These are phyloP conservation scores for Tolypocladium amazonense DNA, from an alignment of 2,329 filamentous ascomycete species.

Conservation along the genomic window DNA sequence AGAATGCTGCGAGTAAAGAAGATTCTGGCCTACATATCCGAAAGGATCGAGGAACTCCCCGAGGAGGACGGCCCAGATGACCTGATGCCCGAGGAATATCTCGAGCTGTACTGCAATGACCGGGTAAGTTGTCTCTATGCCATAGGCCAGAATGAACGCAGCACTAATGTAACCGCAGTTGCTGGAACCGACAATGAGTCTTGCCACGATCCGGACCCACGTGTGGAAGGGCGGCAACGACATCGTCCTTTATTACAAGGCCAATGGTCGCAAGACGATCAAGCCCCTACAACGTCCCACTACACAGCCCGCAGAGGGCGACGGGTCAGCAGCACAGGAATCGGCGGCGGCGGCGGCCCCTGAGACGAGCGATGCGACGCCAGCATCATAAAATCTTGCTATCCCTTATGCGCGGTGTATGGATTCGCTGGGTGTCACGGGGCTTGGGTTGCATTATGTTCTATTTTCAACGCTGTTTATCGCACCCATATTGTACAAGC, in stretches of 20 bases:
- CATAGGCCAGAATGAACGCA: not conserved
- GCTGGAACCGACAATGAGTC: slow-evolving; percentile 73
- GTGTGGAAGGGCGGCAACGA: slow-evolving; percentile 95
- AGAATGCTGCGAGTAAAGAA: slow-evolving; percentile 94
- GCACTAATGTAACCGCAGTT: slow-evolving; percentile 28
- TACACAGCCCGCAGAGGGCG: slow-evolving; percentile 9
- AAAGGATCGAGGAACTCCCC: slow-evolving; percentile 70
- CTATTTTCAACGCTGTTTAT: not conserved
- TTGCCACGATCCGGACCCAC: slow-evolving; percentile 86
- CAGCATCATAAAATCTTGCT: not conserved
- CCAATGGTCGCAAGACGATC: slow-evolving; percentile 71
- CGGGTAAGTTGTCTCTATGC: slow-evolving; percentile 51
- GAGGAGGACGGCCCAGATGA: slow-evolving; percentile 47
- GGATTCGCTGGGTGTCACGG: not conserved
- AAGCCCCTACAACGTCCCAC: slow-evolving; percentile 7
- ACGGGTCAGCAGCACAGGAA: slow-evolving; percentile 10
- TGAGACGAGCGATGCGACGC: slow-evolving; percentile 4
- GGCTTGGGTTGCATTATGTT: not conserved
- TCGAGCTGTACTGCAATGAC: slow-evolving; percentile 91
- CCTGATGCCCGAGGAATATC: slow-evolving; percentile 78
- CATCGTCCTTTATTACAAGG: slow-evolving; percentile 80
- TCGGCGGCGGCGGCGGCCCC: slow-evolving; percentile 7
- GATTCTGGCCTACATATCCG: slow-evolving; percentile 83
- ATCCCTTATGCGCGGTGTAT: not conserved
- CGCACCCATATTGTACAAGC: not conserved